These are phyloP conservation scores for Tetrahymena borealis DNA, from an alignment of 73 alveolate genomes.

Conservation along the genomic window DNA sequence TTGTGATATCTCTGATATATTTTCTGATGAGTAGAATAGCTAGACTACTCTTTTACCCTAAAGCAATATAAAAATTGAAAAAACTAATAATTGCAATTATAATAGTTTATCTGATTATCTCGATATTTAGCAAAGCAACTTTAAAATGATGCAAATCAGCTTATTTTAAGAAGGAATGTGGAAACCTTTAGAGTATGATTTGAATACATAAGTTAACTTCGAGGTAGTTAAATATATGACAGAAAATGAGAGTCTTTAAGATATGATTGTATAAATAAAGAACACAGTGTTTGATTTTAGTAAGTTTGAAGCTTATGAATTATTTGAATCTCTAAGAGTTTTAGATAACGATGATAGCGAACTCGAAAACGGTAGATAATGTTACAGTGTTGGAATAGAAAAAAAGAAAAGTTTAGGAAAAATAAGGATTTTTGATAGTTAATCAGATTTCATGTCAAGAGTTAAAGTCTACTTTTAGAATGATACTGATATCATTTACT, in stretches of 20 bases:
- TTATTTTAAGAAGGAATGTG: neutral
- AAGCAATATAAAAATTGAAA: too few relatives aligned
- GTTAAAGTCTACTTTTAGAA: neutral
- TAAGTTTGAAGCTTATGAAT: neutral
- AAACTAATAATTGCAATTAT: too few relatives aligned
- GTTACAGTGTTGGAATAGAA: neutral
- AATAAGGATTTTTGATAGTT: neutral
- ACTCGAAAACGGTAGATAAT: neutral
- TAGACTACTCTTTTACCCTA: too few relatives aligned
- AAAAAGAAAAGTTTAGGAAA: neutral
- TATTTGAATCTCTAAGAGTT: neutral
- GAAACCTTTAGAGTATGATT: neutral
- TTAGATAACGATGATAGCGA: neutral
- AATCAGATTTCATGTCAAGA: neutral
- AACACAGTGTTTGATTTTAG: neutral
- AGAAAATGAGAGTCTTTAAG: neutral
- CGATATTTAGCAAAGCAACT: neutral
- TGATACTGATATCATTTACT: neutral
- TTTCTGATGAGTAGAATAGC: too few relatives aligned
- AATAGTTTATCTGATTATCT: neutral
- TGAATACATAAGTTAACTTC: neutral
- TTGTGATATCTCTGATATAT: too few relatives aligned
- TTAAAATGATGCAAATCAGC: neutral
- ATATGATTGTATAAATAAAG: neutral
- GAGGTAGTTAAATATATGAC: neutral